Conservation (phyloP, 192 early-diverging fungal genomes). For the Podila epigama region DNA sequence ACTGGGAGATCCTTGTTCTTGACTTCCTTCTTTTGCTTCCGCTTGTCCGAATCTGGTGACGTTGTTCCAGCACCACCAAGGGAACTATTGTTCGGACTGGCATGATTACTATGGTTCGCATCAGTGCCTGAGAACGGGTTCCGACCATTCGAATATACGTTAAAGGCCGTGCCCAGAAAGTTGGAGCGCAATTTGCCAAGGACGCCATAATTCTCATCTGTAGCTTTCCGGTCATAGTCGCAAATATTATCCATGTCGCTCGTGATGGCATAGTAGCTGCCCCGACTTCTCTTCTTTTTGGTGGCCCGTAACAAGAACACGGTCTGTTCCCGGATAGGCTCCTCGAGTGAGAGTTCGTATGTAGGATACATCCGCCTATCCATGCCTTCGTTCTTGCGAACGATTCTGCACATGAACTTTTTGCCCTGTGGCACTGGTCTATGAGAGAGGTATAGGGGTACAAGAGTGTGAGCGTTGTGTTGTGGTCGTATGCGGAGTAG, state of each 20-base stretch:
- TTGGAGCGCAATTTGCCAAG: conserved; percentile 69
- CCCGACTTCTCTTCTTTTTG: conserved; percentile 71
- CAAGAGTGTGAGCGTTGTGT: background rate
- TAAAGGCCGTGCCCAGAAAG: conserved; percentile 85
- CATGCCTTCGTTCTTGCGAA: conserved; percentile 64
- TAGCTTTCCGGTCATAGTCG: conserved; percentile 25
- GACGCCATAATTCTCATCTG: conserved; percentile 25
- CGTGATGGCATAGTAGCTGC: conserved; percentile 70
- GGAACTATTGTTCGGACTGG: background rate
- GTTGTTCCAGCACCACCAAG: no score
- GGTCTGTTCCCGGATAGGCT: conserved; percentile 35
- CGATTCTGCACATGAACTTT: conserved; percentile 73
- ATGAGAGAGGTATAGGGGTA: background rate
- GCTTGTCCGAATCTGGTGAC: background rate
- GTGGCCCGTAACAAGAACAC: conserved; percentile 72
- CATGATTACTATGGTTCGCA: background rate
- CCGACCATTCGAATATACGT: conserved; percentile 69
- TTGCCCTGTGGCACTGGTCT: conserved; percentile 75
- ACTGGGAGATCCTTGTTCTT: conserved; percentile 48
- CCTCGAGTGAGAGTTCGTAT: conserved; percentile 77
- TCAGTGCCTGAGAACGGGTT: conserved; percentile 48
- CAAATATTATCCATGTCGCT: conserved; percentile 19
- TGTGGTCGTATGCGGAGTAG: no score
- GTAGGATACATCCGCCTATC: conserved; percentile 70
- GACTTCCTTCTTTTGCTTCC: background rate